These are phyloP conservation scores for Apiospora sp. DNA, from an alignment of 2,329 filamentous ascomycete genomes.

Conservation along the genomic window DNA sequence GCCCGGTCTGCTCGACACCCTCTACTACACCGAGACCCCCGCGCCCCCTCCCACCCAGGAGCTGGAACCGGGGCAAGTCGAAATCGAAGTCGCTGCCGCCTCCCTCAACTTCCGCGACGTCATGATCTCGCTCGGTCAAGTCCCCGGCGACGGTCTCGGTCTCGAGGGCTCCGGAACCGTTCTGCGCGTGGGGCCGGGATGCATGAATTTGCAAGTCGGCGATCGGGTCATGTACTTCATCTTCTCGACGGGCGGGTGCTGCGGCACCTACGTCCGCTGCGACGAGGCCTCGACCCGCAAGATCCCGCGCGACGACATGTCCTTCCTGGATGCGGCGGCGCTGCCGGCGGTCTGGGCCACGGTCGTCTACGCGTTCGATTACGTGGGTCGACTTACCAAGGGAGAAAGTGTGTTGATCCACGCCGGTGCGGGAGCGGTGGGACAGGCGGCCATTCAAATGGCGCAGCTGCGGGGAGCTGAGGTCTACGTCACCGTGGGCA, in stretches of 20 bases:
- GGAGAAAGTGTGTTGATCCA: slow-evolving; percentile 50
- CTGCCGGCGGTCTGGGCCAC: slow-evolving; percentile 50
- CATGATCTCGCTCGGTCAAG: slow-evolving; percentile 44
- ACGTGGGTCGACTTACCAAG: slow-evolving; percentile 36
- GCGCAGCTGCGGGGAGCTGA: slow-evolving; percentile 46
- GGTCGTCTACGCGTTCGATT: slow-evolving; percentile 51
- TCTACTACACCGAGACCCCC: slow-evolving; percentile 23
- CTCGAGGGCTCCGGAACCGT: slow-evolving; percentile 51
- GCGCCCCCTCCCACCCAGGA: background rate
- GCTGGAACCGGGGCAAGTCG: slow-evolving; percentile 45
- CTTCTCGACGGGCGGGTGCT: slow-evolving; percentile 25
- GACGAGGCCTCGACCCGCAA: slow-evolving; percentile 40
- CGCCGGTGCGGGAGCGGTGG: slow-evolving; percentile 51
- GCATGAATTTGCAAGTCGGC: slow-evolving; percentile 42
- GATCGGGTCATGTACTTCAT: slow-evolving; percentile 46
- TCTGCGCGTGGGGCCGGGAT: slow-evolving; percentile 41
- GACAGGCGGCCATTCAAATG: slow-evolving; percentile 51
- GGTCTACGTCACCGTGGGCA: slow-evolving; percentile 50
- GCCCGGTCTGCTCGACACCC: slow-evolving; percentile 36
- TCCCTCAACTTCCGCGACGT: slow-evolving; percentile 47
- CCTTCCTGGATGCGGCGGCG: slow-evolving; percentile 32
- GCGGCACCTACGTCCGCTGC: slow-evolving; percentile 39
- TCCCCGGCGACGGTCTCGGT: slow-evolving; percentile 42
- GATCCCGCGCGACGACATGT: slow-evolving; percentile 34
- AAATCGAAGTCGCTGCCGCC: slow-evolving; percentile 48